A percentile compares a stretch with the other conserved stretches of the same genome.
Evolutionary conservation across 768 basidiomycete genomes (phyloP).

Genomic region (Trametes gibbosa): DNA sequence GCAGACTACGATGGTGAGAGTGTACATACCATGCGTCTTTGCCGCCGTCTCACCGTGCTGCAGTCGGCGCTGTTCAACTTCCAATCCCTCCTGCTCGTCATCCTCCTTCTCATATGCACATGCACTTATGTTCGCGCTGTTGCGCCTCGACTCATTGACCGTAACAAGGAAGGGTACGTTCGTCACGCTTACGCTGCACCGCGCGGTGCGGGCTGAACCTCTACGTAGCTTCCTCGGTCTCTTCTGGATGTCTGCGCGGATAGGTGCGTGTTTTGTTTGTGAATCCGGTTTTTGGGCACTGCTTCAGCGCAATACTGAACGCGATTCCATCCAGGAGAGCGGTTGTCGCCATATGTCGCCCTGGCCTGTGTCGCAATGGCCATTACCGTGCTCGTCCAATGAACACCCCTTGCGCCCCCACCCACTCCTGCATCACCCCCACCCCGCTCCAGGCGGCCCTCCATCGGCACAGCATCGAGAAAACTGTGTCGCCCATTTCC

Average conservation of each 20-base stretch:
- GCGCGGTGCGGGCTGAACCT: background rate
- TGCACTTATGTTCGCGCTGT: conserved; percentile 94
- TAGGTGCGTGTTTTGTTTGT: conserved; percentile 55
- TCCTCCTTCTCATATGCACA: conserved; percentile 92
- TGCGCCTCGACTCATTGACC: conserved; percentile 85
- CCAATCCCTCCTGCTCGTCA: conserved; percentile 89
- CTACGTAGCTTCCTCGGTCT: conserved; percentile 76
- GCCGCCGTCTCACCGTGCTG: background rate
- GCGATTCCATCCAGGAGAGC: conserved; percentile 61
- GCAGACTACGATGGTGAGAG: background rate
- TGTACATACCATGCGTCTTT: background rate
- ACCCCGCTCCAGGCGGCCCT: background rate
- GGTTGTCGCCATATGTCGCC: conserved; percentile 93
- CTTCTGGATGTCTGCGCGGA: conserved; percentile 93
- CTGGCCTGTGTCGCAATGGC: conserved; percentile 95
- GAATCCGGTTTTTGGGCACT: background rate
- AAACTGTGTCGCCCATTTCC: background rate
- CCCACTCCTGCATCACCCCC: background rate
- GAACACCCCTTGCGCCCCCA: conserved; percentile 27
- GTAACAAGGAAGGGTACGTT: conserved; percentile 90
- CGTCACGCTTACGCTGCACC: background rate
- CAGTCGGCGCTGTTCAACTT: conserved; percentile 98
- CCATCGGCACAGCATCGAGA: background rate
- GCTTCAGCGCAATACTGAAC: background rate
- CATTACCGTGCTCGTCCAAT: conserved; percentile 56